Percentiles rank a stretch among this genome's conserved stretches.
These are phyloP conservation scores for Nicotiana undulata DNA, from an alignment of 257 asterid species.

Conservation along the genomic window DNA sequence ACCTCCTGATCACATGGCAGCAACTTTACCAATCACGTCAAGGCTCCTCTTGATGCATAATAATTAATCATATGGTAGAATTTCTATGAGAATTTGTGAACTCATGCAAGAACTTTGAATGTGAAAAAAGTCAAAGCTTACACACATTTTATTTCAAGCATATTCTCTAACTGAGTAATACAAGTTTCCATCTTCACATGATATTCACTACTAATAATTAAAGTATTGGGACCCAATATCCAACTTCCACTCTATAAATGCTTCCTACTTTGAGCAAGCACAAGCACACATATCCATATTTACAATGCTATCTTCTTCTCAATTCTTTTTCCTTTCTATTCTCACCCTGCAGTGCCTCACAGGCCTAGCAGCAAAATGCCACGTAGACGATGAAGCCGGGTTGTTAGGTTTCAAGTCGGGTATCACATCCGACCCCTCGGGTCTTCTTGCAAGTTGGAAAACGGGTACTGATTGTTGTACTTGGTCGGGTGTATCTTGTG, in stretches of 20 bases:
- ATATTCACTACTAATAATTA: neutral
- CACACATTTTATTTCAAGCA: neutral
- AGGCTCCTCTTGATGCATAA: too few species aligned
- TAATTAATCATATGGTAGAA: neutral
- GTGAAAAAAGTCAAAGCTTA: neutral
- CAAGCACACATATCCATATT: neutral
- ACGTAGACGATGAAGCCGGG: slow-evolving; percentile 1
- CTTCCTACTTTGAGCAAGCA: neutral
- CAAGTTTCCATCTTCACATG: neutral
- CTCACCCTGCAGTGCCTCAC: neutral
- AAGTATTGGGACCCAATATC: neutral
- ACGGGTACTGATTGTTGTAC: slow-evolving; percentile 2
- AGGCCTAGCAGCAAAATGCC: neutral
- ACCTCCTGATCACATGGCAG: too few species aligned
- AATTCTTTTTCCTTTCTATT: neutral
- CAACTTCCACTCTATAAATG: neutral
- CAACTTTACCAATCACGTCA: too few species aligned
- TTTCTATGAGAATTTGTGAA: neutral
- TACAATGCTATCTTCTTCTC: neutral
- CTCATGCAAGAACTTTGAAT: neutral
- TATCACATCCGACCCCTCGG: slow-evolving; percentile 12
- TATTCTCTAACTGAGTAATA: neutral
- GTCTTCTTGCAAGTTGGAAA: slow-evolving; percentile 13
- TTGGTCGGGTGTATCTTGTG: slow-evolving; percentile 12
- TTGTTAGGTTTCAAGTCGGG: slow-evolving; percentile 19